Base-by-base conservation (phyloP, 2,329 filamentous ascomycete genomes). In the Phaeosphaeria sp. region DNA sequence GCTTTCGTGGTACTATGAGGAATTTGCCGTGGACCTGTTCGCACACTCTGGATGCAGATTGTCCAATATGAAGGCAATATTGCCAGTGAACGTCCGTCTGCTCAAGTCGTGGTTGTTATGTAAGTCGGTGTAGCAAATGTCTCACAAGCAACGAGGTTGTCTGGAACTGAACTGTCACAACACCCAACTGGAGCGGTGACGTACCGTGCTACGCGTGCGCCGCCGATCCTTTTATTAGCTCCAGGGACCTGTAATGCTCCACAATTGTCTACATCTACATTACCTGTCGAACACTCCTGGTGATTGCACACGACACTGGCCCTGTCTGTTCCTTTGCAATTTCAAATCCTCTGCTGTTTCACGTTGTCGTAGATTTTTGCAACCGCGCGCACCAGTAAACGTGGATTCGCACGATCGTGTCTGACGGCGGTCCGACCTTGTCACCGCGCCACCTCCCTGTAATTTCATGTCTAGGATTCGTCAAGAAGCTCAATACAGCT, bases 1-100 rank as follows among this genome's bases (percentile, higher is more conserved):
- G 42, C 36, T n/a, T 20, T 25, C 23, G 51, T 49, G 39, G 52
- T 54, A 49, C 39, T 48, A 54, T 44, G 44, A 30, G 46, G 25
- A 33, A 43, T 48, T 20, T 27, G n/a, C 30, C 30, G 15, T 17
- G 20, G 22, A n/a, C 42, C 18, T 49, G 39, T 42, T 25, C 44
- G 46, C 39, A 33, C 30, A 20, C 17, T 44, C n/a, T 21, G 17
- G 22, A n/a, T 18, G 23, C 50, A 44, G 50, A 52, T 42, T 52
- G 23, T 39, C 15, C 17, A 17, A 20, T 30, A 52, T 52, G 41
- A 20, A 18, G 6, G 17, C 46, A 27, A 33, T 20, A 33, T 36
- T 21, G 30, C 30, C 3, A 36, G 30, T 36, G 13, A 11, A 36
- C 30, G 30, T 36, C 18, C 25, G 20, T 27, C n/a, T 49, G 46